A percentile compares a stretch with the other conserved stretches of the same genome.
phyloP scores from a whole-genome alignment of 2,329 filamentous ascomycete species.

The Thelonectria blattea region DNA sequence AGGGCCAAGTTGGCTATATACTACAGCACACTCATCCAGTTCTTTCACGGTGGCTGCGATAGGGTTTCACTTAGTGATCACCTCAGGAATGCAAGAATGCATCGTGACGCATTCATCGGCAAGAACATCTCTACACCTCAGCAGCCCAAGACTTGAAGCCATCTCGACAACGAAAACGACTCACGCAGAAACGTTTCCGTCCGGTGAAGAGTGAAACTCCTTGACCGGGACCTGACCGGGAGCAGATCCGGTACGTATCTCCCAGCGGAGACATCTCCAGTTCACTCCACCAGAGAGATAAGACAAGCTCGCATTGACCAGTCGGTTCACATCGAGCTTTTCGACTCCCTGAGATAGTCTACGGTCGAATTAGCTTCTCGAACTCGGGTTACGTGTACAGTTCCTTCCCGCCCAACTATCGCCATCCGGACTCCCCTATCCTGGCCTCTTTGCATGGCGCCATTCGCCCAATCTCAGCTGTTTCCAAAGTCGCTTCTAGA shows the following conservation, averaged over 20 bases:
- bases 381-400: conserved; percentile 9
- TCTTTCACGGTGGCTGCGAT: not conserved
- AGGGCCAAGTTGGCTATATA: not conserved
- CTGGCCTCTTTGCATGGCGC: conserved; percentile 2
- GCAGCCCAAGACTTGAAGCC: not conserved
- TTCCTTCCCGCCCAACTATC: not conserved
- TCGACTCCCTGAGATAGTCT: not conserved
- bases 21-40: not conserved
- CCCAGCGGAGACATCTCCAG: not conserved
- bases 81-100: not conserved
- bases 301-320: not conserved
- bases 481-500: conserved; percentile 18
- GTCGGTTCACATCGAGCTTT: not conserved
- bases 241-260: not conserved
- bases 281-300: not conserved
- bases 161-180: not conserved
- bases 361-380: not conserved
- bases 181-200: not conserved
- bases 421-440: not conserved
- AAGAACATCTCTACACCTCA: not conserved
- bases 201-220: not conserved
- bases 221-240: not conserved
- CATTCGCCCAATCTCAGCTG: not conserved
- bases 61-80: not conserved
- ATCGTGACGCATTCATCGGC: not conserved